Evolutionary conservation across 2,329 filamentous ascomycete species (phyloP), one percentile per base, ranked within the genome.

Genomic region (Rutstroemia sp.): DNA sequence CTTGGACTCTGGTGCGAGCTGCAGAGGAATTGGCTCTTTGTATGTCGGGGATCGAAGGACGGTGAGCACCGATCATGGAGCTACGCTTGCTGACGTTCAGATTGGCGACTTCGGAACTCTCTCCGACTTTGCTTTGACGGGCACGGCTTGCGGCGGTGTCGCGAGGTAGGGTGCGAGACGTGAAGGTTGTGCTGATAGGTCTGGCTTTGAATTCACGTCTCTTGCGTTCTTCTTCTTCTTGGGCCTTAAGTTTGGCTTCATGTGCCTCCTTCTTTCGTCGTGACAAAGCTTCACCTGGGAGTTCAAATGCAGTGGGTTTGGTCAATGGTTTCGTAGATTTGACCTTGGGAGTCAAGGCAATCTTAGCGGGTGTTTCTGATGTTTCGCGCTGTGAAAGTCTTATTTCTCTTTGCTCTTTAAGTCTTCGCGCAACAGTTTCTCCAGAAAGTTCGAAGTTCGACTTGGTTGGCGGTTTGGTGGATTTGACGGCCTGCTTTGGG

Each of bases 131-230:
- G 59, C 69, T 75, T 62, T 78, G 78, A 34, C 81, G 76, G 44
- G 77, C 79, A 38, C 78, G 78, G 67, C 82, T 86, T 41, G 82
- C 72, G 61, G 77, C 69, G 10, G 80, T 85, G 48, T 82, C 80
- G 25, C 82, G 79, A 41, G 81, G 80, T 5, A 74, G 68, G 52
- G 61, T 61, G 27, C 56, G 59, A 19, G 65, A 61, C 47, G 69
- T 70, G 18, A 74, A 66, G 54, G 73, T 77, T 53, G 73, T 70
- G 44, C 77, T 77, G 39, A 81, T 67, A 18, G 83, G 82, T 38
- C 76, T 76, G 5, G 82, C 83, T 67, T 84, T 86, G 73, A 86
- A 86, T 64, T 85, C 80, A 55, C 82, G 79, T 55, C 77, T 76
- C 68, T 75, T 80, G 23, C 74, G 77, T 59, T 82, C 79, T 62